phyloP scores from a whole-genome alignment of 2,329 filamentous ascomycete genomes.

The Claviceps digitariae region DNA sequence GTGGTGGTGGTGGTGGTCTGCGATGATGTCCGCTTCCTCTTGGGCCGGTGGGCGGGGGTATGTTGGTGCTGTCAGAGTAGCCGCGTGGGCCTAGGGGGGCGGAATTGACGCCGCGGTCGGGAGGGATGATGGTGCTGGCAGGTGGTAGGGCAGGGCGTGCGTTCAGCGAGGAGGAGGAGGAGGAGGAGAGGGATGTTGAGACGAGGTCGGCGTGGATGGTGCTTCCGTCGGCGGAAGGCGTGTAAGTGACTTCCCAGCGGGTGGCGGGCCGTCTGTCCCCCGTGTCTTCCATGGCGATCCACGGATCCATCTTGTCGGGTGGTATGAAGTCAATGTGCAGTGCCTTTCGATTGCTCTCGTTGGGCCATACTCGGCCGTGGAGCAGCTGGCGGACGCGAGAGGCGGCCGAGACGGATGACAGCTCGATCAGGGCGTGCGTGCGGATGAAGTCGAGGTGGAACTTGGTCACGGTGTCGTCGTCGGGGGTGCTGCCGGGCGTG shows the following conservation, averaged over 20 bases:
- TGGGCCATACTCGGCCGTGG: conserved; percentile 73
- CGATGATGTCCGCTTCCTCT: not conserved
- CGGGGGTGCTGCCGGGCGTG: conserved; percentile 35
- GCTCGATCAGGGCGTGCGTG: conserved; percentile 74
- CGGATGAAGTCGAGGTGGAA: conserved; percentile 77
- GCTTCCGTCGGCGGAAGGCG: conserved; percentile 37
- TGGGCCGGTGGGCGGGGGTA: conserved; percentile 2
- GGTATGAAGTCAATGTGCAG: conserved; percentile 88
- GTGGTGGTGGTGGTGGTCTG: not conserved
- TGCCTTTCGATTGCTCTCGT: conserved; percentile 70
- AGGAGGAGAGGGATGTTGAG: conserved; percentile 3
- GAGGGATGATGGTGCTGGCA: conserved; percentile 5
- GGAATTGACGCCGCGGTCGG: conserved; percentile 17
- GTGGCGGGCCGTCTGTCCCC: conserved; percentile 26
- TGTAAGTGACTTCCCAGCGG: conserved; percentile 65
- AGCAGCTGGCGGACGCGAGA: conserved; percentile 61
- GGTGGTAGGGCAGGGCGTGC: conserved; percentile 5
- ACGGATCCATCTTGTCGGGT: conserved; percentile 54
- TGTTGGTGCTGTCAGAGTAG: conserved; percentile 10
- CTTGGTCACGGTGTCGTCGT: conserved; percentile 40
- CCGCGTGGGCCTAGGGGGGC: conserved; percentile 25
- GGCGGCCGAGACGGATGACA: conserved; percentile 56
- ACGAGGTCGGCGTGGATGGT: conserved; percentile 29
- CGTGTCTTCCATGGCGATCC: conserved; percentile 57
- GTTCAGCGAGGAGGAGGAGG: not conserved